These are phyloP conservation scores for Termitomyces sp. DNA, from an alignment of 768 basidiomycete species.

Conservation along the genomic window DNA sequence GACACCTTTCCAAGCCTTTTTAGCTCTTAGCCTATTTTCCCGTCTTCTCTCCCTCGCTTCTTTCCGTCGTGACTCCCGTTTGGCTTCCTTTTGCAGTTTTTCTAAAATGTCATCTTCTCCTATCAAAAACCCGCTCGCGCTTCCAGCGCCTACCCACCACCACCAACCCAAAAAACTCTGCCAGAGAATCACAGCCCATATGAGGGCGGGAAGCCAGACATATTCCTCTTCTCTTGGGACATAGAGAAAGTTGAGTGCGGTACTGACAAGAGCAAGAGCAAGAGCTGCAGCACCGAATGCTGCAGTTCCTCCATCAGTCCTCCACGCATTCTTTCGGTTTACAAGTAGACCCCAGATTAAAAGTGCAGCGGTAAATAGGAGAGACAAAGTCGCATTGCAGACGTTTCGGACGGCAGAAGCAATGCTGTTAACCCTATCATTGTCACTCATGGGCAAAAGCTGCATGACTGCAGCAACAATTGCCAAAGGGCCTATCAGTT, in stretches of 20 bases:
- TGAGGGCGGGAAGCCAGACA: slow-evolving; percentile 86
- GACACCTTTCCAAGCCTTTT: slow-evolving; percentile 56
- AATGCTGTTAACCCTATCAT: slow-evolving; percentile 39
- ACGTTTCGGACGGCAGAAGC: slow-evolving; percentile 84
- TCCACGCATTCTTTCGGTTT: slow-evolving; percentile 91
- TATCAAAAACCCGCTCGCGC: slow-evolving; percentile 50
- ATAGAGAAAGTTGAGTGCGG: slow-evolving; percentile 84
- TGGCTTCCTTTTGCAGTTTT: slow-evolving; percentile 49
- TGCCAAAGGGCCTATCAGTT: slow-evolving; percentile 68
- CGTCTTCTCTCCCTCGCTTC: slow-evolving; percentile 44
- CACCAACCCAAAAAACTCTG: slow-evolving; percentile 97
- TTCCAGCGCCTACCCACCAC: slow-evolving; percentile 98
- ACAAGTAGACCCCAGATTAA: slow-evolving; percentile 91
- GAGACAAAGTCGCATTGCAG: slow-evolving; percentile 93
- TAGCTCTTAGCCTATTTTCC: slow-evolving; percentile 50
- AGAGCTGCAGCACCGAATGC: slow-evolving; percentile 88
- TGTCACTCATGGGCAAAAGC: slow-evolving; percentile 64
- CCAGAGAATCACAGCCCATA: slow-evolving; percentile 94
- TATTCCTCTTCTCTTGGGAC: slow-evolving; percentile 82
- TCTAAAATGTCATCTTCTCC: slow-evolving; percentile 62
- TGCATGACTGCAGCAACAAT: slow-evolving; percentile 81
- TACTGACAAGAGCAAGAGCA: slow-evolving; percentile 75
- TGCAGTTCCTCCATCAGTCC: slow-evolving; percentile 94
- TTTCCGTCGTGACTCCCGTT: slow-evolving; percentile 45
- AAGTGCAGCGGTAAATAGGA: slow-evolving; percentile 88